A percentile compares a stretch with the other conserved stretches of the same genome.
Evolutionary conservation across 176 grass and related monocot species (phyloP).

Genomic region (Eremochloa ophiuroides): DNA sequence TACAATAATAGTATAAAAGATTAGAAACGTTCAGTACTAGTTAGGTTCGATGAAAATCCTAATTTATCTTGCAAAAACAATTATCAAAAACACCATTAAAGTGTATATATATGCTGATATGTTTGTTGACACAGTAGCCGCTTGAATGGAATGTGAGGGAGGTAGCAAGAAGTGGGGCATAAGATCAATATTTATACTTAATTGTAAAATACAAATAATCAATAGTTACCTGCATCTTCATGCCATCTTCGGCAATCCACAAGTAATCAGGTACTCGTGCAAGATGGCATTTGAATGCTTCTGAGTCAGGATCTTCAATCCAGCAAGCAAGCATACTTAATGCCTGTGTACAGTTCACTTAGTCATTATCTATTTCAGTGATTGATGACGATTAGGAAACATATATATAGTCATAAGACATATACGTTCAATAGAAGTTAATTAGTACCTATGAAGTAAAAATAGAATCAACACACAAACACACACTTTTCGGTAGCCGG

Average conservation of each 20-base stretch:
- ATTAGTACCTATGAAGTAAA: no score
- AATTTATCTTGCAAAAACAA: background rate
- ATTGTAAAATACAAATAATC: background rate
- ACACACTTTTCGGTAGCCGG: no score
- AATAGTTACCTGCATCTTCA: conserved; percentile 81
- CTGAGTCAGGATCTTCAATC: conserved; percentile 86
- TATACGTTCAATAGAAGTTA: no score
- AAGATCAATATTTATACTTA: background rate
- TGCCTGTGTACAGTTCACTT: conserved; percentile 27
- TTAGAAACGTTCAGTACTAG: no score
- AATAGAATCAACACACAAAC: no score
- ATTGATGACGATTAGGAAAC: background rate
- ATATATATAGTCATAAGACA: no score
- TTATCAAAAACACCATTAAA: background rate
- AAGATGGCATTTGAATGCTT: conserved; percentile 82
- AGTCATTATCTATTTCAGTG: background rate
- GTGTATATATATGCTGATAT: background rate
- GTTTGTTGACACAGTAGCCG: background rate
- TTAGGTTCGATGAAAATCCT: background rate
- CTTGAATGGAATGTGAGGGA: background rate
- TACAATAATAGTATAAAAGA: no score
- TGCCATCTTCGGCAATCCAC: conserved; percentile 96
- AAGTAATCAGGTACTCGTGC: conserved; percentile 67
- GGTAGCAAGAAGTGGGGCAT: background rate
- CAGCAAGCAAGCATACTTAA: conserved; percentile 89